These are phyloP conservation scores for Avena sativa DNA, from an alignment of 176 grass and related monocot genomes.

Conservation along the genomic window DNA sequence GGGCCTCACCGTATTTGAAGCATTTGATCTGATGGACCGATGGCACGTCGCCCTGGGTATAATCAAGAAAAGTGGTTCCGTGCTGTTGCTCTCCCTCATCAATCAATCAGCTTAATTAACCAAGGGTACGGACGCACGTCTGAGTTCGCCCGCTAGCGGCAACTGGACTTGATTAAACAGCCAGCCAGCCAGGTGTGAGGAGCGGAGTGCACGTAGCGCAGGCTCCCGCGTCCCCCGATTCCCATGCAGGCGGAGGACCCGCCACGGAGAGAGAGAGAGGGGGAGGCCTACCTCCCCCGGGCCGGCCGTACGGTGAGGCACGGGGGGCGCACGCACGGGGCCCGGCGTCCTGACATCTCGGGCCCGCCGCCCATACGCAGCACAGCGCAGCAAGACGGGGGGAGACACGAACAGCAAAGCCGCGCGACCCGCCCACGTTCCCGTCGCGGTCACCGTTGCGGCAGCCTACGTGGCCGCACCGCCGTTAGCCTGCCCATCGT, in stretches of 20 bases:
- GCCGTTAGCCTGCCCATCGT: too few relatives aligned
- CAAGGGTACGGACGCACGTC: not conserved
- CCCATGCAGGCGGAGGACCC: not conserved
- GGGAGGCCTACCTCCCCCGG: constrained; percentile 1
- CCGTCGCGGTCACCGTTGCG: constrained; percentile 5
- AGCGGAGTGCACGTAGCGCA: constrained; percentile 36
- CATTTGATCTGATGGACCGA: too few relatives aligned
- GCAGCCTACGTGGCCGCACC: too few relatives aligned
- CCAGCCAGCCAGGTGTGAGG: constrained; percentile 14
- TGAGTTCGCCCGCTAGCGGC: too few relatives aligned
- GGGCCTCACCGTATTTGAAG: too few relatives aligned
- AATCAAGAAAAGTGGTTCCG: not conserved
- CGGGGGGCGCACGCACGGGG: constrained; percentile 23
- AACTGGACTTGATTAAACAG: not conserved
- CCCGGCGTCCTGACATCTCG: not conserved
- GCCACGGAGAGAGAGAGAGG: not conserved
- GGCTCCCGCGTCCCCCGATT: not conserved
- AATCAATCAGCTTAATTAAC: not conserved
- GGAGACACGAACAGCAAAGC: not conserved
- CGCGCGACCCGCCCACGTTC: constrained; percentile 10
- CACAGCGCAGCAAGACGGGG: not conserved
- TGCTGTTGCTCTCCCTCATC: not conserved
- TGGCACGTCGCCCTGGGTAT: too few relatives aligned
- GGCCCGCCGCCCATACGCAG: not conserved
- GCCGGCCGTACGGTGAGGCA: constrained; percentile 41